These are phyloP conservation scores for Prunus mira DNA, from an alignment of 306 rosid species.

Conservation along the genomic window DNA sequence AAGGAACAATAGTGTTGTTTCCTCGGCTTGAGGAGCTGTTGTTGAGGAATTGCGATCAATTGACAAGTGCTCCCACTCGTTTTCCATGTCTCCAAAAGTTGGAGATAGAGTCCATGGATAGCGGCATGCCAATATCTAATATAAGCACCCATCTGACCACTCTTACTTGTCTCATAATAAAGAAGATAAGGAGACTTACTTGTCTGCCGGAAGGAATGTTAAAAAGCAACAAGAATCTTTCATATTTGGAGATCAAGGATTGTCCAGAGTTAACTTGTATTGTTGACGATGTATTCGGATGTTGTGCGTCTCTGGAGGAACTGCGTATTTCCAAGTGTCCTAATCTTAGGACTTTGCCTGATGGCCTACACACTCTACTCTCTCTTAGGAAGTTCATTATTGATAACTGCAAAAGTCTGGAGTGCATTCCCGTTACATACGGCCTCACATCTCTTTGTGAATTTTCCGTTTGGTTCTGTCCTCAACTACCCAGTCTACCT, in stretches of 20 bases:
- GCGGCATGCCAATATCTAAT: no score
- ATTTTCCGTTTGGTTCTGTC: neutral
- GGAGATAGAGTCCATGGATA: fast-evolving
- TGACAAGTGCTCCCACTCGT: neutral
- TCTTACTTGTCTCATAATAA: neutral
- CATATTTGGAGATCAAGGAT: neutral
- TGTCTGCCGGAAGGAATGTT: neutral
- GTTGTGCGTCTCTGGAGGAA: neutral
- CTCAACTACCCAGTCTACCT: neutral
- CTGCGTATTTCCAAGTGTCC: no score
- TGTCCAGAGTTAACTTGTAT: neutral
- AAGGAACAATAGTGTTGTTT: neutral
- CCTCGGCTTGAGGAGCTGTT: neutral
- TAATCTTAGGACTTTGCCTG: no score
- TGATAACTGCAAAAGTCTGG: fast-evolving
- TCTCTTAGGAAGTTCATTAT: neutral
- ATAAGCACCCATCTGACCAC: neutral
- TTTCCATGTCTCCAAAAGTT: neutral
- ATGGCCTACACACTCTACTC: neutral
- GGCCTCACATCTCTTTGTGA: neutral
- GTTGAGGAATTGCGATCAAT: fast-evolving
- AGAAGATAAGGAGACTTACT: fast-evolving
- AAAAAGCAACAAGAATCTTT: neutral
- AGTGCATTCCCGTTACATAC: neutral
- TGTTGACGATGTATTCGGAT: neutral